Base-by-base conservation (phyloP, 768 basidiomycete genomes). In the Amanita rubescens region DNA sequence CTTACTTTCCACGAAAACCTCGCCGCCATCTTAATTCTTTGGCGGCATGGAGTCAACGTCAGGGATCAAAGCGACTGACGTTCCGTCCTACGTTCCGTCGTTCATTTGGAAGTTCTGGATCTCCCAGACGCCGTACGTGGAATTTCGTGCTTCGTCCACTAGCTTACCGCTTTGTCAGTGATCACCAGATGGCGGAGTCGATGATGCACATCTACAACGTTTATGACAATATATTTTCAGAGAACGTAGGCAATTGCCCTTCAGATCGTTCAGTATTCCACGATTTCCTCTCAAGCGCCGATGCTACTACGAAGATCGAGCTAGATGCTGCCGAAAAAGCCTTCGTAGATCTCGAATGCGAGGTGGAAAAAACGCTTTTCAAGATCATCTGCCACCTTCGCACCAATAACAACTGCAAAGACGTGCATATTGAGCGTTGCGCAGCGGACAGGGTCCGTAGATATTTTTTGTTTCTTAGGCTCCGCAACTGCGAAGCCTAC, bases 401-500 rank as follows among this genome's bases (percentile, higher is more conserved):
- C 5, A 19, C 19, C 39, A 12, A 20, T 20, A 7, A 41, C 17
- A 9, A 11, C 39, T 20, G 58, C 19, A 60, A 57, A 44, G 64
- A 64, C 37, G 64, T 73, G 20, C 58, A 60, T 0, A 62, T 73
- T 25, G 63, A 67, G 39, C 64, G 63, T 6, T 56, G 56, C 10
- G 62, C 62, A 5, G 55, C 73, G 10, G 71, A 74, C 35, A 62
- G 62, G 14, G 56, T 82, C 2, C 69, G 75, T 10, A 74, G 73
- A 53, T 82, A 76, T 59, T 71, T 82, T 35, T 66, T 75, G 7
- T 81, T 83, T 55, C 64, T 82, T 0, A 74, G 80, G 19, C 82
- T 79, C 56, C 69, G 81, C 14, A 83, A 83, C 55, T 75, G 78
- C 57, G 63, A 67, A 8, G 71, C 71, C 15, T 83, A 81, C 57